Conservation (phyloP, 2,329 filamentous ascomycete species). For the Aspergillus piperis region DNA sequence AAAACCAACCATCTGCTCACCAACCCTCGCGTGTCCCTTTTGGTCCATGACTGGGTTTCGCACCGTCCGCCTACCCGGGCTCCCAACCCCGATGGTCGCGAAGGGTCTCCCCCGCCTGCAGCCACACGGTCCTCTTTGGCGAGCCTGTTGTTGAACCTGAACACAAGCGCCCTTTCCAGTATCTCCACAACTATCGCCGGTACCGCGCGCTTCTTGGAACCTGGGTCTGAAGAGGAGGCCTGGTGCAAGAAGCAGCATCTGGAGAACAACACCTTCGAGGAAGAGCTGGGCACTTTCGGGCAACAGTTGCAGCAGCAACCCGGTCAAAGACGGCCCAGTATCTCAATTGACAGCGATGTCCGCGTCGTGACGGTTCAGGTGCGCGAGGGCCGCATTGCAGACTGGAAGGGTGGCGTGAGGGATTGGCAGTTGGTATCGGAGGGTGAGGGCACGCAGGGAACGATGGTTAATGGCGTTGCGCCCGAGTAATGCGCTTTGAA, state of each 20-base stretch:
- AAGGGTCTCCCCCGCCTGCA: constrained; percentile 64
- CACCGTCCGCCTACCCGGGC: constrained; percentile 79
- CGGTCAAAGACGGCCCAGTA: constrained; percentile 48
- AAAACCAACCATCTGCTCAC: constrained; percentile 74
- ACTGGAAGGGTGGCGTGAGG: constrained; percentile 91
- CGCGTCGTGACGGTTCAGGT: constrained; percentile 85
- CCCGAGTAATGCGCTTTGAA: background rate
- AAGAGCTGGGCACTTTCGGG: constrained; percentile 49
- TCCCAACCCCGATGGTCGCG: constrained; percentile 53
- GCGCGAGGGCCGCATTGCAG: constrained; percentile 80
- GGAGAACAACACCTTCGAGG: constrained; percentile 86
- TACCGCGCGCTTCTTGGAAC: constrained; percentile 70
- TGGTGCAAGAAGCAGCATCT: constrained; percentile 84
- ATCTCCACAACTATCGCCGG: constrained; percentile 95
- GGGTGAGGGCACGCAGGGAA: constrained; percentile 26
- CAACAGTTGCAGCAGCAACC: constrained; percentile 32
- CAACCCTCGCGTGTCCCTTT: constrained; percentile 85
- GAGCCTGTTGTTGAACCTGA: constrained; percentile 82
- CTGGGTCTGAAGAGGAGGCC: constrained; percentile 75
- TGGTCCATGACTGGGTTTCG: constrained; percentile 98
- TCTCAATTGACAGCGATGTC: constrained; percentile 75
- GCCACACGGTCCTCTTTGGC: constrained; percentile 72
- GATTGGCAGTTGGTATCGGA: constrained; percentile 63
- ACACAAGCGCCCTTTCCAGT: constrained; percentile 80
- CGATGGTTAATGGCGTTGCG: constrained; percentile 33